phyloP scores from a whole-genome alignment of 805 yeast species.

The Metschnikowia continentalis region DNA sequence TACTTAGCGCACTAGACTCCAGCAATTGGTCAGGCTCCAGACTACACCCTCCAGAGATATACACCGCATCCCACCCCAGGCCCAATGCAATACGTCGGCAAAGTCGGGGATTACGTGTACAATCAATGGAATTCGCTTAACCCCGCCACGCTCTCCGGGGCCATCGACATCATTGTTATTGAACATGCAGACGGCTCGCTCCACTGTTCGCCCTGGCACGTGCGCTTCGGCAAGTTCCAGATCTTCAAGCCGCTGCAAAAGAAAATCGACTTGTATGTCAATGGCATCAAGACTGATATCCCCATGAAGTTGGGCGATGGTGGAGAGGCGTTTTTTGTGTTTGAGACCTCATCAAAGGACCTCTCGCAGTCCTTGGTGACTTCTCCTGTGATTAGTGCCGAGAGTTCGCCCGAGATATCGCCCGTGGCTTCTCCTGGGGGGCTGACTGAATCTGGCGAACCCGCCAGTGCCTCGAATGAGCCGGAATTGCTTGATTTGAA shows the following conservation, averaged over 20 bases:
- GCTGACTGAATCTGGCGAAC: not conserved
- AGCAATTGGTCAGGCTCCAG: not conserved
- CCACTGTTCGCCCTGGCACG: slow-evolving; percentile 94
- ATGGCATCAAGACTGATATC: slow-evolving; percentile 72
- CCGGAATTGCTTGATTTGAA: slow-evolving; percentile 38
- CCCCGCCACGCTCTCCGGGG: slow-evolving; percentile 95
- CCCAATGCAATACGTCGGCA: slow-evolving; percentile 90
- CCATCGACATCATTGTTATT: slow-evolving; percentile 92
- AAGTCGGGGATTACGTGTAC: slow-evolving; percentile 91
- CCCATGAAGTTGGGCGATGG: slow-evolving; percentile 98
- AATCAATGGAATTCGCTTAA: slow-evolving; percentile 96
- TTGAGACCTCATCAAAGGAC: slow-evolving; percentile 63
- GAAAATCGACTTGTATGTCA: slow-evolving; percentile 84
- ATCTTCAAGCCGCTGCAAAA: slow-evolving; percentile 91
- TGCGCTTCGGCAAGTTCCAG: slow-evolving; percentile 92
- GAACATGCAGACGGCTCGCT: slow-evolving; percentile 80
- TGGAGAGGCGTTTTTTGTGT: slow-evolving; percentile 96
- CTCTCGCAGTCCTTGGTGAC: slow-evolving; percentile 79
- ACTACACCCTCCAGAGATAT: not conserved
- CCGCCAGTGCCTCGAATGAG: slow-evolving; percentile 13
- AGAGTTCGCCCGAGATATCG: slow-evolving; percentile 53
- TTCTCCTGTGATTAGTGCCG: slow-evolving; percentile 75
- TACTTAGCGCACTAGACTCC: not conserved
- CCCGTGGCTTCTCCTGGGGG: slow-evolving; percentile 22
- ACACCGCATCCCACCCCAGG: no score